Evolutionary conservation across 305 asterid genomes (phyloP).

Genomic region (Stenogyne calaminthoides): DNA sequence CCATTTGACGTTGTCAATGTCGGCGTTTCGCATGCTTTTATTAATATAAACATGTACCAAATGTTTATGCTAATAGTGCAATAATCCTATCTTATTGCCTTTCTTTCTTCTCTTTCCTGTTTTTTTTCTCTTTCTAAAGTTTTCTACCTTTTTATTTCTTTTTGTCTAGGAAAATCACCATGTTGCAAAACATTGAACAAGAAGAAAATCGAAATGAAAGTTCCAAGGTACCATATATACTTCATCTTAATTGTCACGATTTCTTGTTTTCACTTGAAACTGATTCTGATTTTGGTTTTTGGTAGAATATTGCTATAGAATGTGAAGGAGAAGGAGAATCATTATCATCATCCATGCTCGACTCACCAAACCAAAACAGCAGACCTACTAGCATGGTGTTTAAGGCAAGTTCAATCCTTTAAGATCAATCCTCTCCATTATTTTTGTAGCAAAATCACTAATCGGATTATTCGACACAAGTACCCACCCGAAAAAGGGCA

Average conservation of each 20-base stretch:
- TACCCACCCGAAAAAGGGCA: too few species aligned
- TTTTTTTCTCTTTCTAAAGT: not conserved
- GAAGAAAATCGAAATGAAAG: conserved; percentile 32
- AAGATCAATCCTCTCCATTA: not conserved
- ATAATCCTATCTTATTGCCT: not conserved
- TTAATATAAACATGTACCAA: conserved; percentile 13
- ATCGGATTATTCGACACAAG: too few species aligned
- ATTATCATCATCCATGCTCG: conserved; percentile 32
- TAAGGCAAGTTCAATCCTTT: conserved; percentile 48
- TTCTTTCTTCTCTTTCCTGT: not conserved
- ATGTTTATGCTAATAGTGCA: conserved; percentile 16
- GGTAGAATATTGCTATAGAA: conserved; percentile 39
- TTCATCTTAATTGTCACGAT: not conserved
- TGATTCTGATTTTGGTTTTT: not conserved
- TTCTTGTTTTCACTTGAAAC: not conserved
- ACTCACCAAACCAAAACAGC: conserved; percentile 54
- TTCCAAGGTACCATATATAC: conserved; percentile 40
- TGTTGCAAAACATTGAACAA: conserved; percentile 51
- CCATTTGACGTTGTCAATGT: conserved; percentile 43
- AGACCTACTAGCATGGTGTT: conserved; percentile 83
- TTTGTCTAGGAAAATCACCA: conserved; percentile 28
- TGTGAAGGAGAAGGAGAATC: conserved; percentile 40
- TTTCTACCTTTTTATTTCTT: not conserved
- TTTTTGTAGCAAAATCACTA: too few species aligned
- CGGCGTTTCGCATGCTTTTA: conserved; percentile 35